Base-by-base conservation (phyloP, 352 stramenopile genomes). In the Pythium graminicola region DNA sequence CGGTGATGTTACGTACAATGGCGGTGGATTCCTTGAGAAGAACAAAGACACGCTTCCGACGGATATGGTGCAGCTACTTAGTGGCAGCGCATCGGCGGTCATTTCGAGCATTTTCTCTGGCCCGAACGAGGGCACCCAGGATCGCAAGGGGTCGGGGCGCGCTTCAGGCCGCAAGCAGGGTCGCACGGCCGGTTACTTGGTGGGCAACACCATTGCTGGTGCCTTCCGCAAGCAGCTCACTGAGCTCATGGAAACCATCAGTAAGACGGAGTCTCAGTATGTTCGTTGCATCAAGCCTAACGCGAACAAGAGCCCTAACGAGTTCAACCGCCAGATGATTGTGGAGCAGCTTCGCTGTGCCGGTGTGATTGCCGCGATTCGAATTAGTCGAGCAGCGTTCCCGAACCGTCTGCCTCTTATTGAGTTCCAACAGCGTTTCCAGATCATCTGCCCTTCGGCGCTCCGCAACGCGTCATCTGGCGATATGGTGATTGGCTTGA, bases 201-300 rank as follows among this genome's bases (percentile, higher is more conserved):
- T 92, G 2, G 81, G 81, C 17, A 88, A 89, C 58, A 89, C 81
- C 11, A 89, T 92, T 39, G 79, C 78, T 14, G 79, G 79, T 23
- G 77, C 70, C n/a, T 95, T 95, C 73, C 84, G 82, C 24, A 85
- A 86, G 62, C 85, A 95, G 49, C 64, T 95, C 14, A 72, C 72
- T 11, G 77, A 92, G 45, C 69, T 96, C 28, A 92, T 93, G 74
- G 67, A 84, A 52, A 95, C 83, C 24, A 91, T 96, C 52, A 89
- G 78, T 64, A 88, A 87, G 68, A 95, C 84, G n/a, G 73, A 69
- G 22, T 86, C 80, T 10, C 77, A 89, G 63, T 96, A 95, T 53
- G 83, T 96, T 29, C 85, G 86, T 11, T 95, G 83, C 54, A 94
- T 96, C 76, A 96, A 96, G 64, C 86, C 95, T 9, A 96, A 96